Evolutionary conservation across 2,329 filamentous ascomycete genomes (phyloP), one percentile per base, ranked within the genome.

Genomic region (Pseudonectria buxi): DNA sequence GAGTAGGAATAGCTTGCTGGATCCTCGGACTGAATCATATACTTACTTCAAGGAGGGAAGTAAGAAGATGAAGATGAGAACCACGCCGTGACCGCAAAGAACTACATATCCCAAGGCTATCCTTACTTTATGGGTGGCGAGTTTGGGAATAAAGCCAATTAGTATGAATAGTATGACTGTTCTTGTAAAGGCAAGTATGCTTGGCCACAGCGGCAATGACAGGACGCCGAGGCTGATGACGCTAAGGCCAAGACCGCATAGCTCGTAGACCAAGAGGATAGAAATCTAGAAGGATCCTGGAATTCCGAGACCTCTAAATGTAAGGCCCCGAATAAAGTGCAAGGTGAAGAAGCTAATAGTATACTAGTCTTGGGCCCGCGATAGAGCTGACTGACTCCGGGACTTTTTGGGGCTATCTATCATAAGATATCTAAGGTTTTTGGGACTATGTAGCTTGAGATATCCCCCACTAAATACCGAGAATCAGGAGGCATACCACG

Each of bases 101-200:
- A 85, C 78, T 11, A 74, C 64, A 51, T 86, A 86, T 7, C 81
- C 83, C 28, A 86, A 74, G 72, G 77, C 84, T 12, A 80, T 79
- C 46, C 77, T 78, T 1, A 74, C 61, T 2, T 69, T 61, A 44
- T 78, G 68, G 2, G 74, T 74, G 2, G 78, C 77, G 14, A 83
- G 68, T 42, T 82, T 82, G 0, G 79, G 68, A 14, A 69, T 65
- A 35, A 79, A 64, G 10, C 74, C 58, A 11, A 76, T 57, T 26
- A 58, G 49, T 22, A 58, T 22, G 18, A 22, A 9, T 9, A 22
- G 18, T 5, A 22, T 22, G 18, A 9, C 18, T 22, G 18, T 9
- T 9, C 18, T 5, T 5, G 18, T 41, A 9, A 50, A 22, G 2
- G 73, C 77, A 28, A 75, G 57, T 10, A 84, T 70, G 32, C 80